A percentile compares a stretch with the other conserved stretches of the same genome.
Evolutionary conservation across 108 stramenopile species (phyloP).

Genomic region (Conticribra guillardii): DNA sequence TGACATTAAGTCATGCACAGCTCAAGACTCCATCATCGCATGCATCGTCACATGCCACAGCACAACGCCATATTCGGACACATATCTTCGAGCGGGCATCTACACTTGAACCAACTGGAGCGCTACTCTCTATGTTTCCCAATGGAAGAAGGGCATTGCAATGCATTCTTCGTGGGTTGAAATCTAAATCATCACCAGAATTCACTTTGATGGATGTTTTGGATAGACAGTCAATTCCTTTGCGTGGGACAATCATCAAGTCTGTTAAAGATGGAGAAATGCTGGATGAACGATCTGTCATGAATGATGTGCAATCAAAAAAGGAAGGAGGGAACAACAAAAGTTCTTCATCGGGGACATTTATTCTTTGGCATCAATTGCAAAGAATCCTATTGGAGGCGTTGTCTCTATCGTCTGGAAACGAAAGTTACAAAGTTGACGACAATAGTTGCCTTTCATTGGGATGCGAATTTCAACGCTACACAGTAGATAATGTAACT

Average conservation of each 20-base stretch:
- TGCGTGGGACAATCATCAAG: conserved; percentile 3
- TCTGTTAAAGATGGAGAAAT: neutral
- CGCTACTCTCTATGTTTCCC: conserved; percentile 17
- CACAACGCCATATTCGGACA: neutral
- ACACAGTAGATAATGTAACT: conserved; percentile 10
- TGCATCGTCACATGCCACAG: too few species aligned
- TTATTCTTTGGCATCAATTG: conserved; percentile 17
- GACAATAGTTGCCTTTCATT: conserved; percentile 3
- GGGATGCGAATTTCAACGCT: conserved; percentile 8
- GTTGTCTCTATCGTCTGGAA: neutral
- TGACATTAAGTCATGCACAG: neutral
- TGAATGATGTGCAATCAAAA: neutral
- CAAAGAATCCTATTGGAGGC: conserved; percentile 15
- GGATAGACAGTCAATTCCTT: neutral
- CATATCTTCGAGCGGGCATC: conserved; percentile 4
- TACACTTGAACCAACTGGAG: conserved; percentile 1
- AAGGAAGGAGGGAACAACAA: too few species aligned
- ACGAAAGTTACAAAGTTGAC: neutral
- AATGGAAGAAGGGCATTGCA: conserved; percentile 18
- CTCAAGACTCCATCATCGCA: too few species aligned
- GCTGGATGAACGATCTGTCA: neutral
- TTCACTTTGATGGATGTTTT: neutral
- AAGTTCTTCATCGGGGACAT: conserved; percentile 5
- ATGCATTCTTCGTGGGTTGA: conserved; percentile 1
- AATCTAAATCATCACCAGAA: neutral